These are phyloP conservation scores for Candida bentonensis DNA, from an alignment of 805 yeast species.

Conservation along the genomic window DNA sequence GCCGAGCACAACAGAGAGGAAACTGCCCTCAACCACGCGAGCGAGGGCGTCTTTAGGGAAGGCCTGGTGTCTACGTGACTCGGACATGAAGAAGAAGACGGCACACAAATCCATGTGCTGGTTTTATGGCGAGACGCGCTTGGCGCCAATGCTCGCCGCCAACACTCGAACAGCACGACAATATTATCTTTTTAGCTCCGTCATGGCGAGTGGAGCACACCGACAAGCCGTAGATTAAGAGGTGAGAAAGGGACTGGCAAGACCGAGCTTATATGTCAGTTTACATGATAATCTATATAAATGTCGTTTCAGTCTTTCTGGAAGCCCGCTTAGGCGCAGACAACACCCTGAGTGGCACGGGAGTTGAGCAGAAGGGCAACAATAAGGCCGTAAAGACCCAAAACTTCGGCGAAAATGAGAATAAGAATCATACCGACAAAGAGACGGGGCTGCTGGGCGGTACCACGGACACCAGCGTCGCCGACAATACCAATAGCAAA, in stretches of 20 bases:
- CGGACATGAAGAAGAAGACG: neutral
- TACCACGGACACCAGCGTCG: constrained; percentile 98
- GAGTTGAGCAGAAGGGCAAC: constrained; percentile 96
- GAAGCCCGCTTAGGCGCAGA: constrained; percentile 41
- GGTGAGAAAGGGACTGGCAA: too few relatives aligned
- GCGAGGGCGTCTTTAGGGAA: neutral
- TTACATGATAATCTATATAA: neutral
- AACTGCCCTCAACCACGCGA: neutral
- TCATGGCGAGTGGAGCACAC: too few relatives aligned
- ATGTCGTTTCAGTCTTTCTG: neutral
- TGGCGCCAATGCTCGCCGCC: too few relatives aligned
- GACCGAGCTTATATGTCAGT: neutral
- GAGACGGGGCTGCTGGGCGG: constrained; percentile 95
- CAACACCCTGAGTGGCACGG: constrained; percentile 86
- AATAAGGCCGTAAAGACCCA: constrained; percentile 96
- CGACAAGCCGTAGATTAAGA: too few relatives aligned
- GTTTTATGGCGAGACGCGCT: too few relatives aligned
- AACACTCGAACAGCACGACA: too few relatives aligned
- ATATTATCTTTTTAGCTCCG: too few relatives aligned
- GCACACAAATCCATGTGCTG: too few relatives aligned
- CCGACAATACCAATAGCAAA: constrained; percentile 99
- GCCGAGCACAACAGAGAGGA: neutral
- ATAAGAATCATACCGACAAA: constrained; percentile 98
- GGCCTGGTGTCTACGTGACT: neutral
- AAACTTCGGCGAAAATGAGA: constrained; percentile 96